These are phyloP conservation scores for Limonomyces culmigenus DNA, from an alignment of 1,284 basidiomycete genomes.

Conservation along the genomic window DNA sequence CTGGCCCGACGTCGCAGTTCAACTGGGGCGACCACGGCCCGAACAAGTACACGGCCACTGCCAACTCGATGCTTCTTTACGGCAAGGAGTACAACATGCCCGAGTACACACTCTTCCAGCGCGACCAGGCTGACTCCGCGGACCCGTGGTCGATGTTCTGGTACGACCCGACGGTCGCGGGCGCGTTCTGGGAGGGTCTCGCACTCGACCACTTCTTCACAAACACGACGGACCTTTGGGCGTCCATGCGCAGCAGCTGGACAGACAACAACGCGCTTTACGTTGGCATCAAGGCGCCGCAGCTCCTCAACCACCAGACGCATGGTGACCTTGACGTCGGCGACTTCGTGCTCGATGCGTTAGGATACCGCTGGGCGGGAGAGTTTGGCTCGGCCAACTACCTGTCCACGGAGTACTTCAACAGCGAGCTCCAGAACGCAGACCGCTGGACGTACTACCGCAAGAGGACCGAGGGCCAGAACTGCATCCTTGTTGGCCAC, in stretches of 20 bases:
- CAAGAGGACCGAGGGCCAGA: conserved; percentile 94
- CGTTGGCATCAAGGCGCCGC: conserved; percentile 81
- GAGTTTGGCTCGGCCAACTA: conserved; percentile 90
- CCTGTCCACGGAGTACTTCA: conserved; percentile 55
- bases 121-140: conserved; percentile 72
- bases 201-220: conserved; percentile 75
- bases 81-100: conserved; percentile 52
- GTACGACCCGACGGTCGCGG: conserved; percentile 74
- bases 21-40: conserved; percentile 90
- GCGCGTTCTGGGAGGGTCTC: conserved; percentile 85
- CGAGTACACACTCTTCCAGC: conserved; percentile 75
- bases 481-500: conserved; percentile 71
- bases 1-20: conserved; percentile 79
- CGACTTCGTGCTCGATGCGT: conserved; percentile 89
- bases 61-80: conserved; percentile 64
- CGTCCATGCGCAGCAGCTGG: conserved; percentile 84
- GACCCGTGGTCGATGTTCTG: conserved; percentile 98
- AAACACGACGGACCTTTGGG: conserved; percentile 64
- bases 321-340: conserved; percentile 90
- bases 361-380: conserved; percentile 91
- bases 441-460: conserved; percentile 85
- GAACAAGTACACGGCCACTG: conserved; percentile 83
- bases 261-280: conserved; percentile 74
- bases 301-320: conserved; percentile 66
- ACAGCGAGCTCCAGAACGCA: conserved; percentile 45